These are phyloP conservation scores for Boletus smithii DNA, from an alignment of 1,284 basidiomycete species.

Conservation along the genomic window DNA sequence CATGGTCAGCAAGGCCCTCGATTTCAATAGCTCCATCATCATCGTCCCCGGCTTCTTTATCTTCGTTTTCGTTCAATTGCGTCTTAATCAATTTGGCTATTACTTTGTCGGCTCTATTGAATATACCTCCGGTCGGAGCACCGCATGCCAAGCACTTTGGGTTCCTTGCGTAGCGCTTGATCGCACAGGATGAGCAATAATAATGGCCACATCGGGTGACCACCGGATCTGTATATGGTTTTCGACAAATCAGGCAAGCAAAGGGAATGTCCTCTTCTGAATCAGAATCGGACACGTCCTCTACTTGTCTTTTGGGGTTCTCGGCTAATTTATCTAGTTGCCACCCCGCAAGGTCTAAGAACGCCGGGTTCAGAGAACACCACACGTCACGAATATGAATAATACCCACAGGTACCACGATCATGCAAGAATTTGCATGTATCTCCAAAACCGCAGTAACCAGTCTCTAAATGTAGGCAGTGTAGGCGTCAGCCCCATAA, in stretches of 20 bases:
- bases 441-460: slow-evolving; percentile 98
- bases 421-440: slow-evolving; percentile 96
- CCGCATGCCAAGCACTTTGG: slow-evolving; percentile 96
- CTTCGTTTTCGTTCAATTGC: slow-evolving; percentile 47
- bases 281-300: slow-evolving; percentile 56
- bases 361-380: slow-evolving; percentile 28
- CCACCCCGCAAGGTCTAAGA: slow-evolving; percentile 92
- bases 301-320: slow-evolving; percentile 57
- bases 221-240: slow-evolving; percentile 92
- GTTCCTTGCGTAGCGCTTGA: slow-evolving; percentile 90
- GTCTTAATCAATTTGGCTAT: slow-evolving; percentile 74
- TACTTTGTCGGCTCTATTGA: slow-evolving; percentile 85
- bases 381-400: background rate
- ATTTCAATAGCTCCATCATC: slow-evolving; percentile 50
- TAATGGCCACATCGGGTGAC: slow-evolving; percentile 97
- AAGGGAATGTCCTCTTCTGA: slow-evolving; percentile 93
- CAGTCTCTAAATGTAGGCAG: slow-evolving; percentile 68
- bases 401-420: slow-evolving; percentile 73
- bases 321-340: slow-evolving; percentile 89
- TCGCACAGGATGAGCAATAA: slow-evolving; percentile 92
- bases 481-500: slow-evolving; percentile 20
- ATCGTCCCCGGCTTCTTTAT: slow-evolving; percentile 41
- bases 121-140: slow-evolving; percentile 90
- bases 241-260: slow-evolving; percentile 93
- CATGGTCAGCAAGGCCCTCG: slow-evolving; percentile 53